These are phyloP conservation scores for Ceratobasidium sp. DNA, from an alignment of 1,284 basidiomycete species.

Conservation along the genomic window DNA sequence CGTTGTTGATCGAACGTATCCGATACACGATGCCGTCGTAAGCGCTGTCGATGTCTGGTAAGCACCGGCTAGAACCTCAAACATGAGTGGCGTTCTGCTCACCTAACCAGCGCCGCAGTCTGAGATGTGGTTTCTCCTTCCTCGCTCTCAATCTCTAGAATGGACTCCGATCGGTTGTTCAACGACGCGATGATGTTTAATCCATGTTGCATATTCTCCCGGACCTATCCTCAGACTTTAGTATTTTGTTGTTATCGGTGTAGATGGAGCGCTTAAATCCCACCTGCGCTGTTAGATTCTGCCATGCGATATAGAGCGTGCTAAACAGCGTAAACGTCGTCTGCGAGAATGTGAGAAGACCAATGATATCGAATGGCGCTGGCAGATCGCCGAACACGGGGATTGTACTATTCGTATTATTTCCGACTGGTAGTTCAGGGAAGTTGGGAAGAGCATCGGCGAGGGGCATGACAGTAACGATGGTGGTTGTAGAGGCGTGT, in stretches of 20 bases:
- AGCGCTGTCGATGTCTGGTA: conserved; percentile 2
- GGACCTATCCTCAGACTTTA: too few species aligned
- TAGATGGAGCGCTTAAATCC: too few species aligned
- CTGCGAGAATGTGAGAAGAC: conserved; percentile 42
- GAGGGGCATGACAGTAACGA: conserved; percentile 30
- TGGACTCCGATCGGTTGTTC: conserved; percentile 40
- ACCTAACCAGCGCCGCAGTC: conserved; percentile 36
- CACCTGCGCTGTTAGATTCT: conserved; percentile 31
- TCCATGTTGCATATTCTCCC: conserved; percentile 31
- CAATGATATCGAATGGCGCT: conserved; percentile 38
- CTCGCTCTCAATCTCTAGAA: conserved; percentile 42
- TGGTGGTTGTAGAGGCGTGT: neutral
- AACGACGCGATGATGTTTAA: conserved; percentile 37
- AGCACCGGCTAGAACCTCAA: neutral
- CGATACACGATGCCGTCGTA: conserved; percentile 36
- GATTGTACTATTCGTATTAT: conserved; percentile 23
- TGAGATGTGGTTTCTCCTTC: conserved; percentile 43
- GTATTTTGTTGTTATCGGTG: too few species aligned
- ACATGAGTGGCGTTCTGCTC: neutral
- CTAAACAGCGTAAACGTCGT: conserved; percentile 42
- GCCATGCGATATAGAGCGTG: conserved; percentile 43
- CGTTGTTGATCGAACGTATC: conserved; percentile 40
- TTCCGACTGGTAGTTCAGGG: conserved; percentile 31
- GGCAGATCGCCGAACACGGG: conserved; percentile 37
- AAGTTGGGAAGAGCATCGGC: conserved; percentile 28